Conservation (phyloP, 768 basidiomycete species). For the Wakefieldia striispora region DNA sequence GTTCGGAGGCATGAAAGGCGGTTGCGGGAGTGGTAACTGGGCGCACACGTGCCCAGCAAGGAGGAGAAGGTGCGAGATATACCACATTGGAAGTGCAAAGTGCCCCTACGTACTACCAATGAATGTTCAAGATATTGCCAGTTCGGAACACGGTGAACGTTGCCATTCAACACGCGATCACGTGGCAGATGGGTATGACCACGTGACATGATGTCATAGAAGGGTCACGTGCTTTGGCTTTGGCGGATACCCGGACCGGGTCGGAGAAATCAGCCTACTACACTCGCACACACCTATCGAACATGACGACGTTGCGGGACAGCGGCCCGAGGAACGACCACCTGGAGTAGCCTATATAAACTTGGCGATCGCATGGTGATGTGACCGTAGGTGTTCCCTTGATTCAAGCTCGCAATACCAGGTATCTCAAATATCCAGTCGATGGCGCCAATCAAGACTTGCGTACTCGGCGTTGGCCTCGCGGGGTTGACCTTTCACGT, state of each 20-base stretch:
- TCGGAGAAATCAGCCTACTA: too few species aligned
- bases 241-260: too few species aligned
- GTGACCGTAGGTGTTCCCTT: too few species aligned
- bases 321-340: too few species aligned
- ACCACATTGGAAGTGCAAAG: conserved; percentile 18
- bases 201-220: conserved; percentile 18
- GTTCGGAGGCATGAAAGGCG: conserved; percentile 63
- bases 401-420: too few species aligned
- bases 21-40: conserved; percentile 63
- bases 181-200: conserved; percentile 15
- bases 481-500: conserved; percentile 77
- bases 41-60: conserved; percentile 35
- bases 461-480: conserved; percentile 76
- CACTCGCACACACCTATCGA: too few species aligned
- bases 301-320: too few species aligned
- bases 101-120: too few species aligned
- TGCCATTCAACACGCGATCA: conserved; percentile 17
- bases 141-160: too few species aligned
- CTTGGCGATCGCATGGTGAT: too few species aligned
- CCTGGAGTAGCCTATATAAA: too few species aligned
- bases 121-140: not conserved
- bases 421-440: not conserved
- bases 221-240: too few species aligned
- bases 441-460: conserved; percentile 56
- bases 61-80: conserved; percentile 14